A percentile compares a stretch with the other conserved stretches of the same genome.
Evolutionary conservation across 345 rosid species (phyloP).

Genomic region (Syzygium oleosum): DNA sequence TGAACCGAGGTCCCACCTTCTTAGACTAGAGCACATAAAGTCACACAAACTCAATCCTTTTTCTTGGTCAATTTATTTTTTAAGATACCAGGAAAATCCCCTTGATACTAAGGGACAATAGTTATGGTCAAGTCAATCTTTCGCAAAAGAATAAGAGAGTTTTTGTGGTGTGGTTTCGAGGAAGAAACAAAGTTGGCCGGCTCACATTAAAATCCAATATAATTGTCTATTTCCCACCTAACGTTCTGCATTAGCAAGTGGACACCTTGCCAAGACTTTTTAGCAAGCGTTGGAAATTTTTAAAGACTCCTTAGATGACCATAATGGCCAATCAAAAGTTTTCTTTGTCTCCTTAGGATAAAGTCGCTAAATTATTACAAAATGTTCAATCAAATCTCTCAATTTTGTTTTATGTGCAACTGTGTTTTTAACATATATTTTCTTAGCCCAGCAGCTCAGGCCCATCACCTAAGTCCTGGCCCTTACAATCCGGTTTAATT

Average conservation of each 20-base stretch:
- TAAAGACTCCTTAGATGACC: neutral
- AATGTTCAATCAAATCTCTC: neutral
- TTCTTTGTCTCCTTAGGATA: neutral
- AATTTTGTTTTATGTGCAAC: neutral
- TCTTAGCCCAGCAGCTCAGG: neutral
- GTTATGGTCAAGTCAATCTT: neutral
- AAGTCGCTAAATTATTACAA: neutral
- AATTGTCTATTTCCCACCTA: neutral
- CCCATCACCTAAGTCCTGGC: neutral
- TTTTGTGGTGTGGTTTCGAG: no score
- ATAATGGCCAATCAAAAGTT: neutral
- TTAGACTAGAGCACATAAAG: neutral
- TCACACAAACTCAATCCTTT: neutral
- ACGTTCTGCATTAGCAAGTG: neutral
- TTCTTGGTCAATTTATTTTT: neutral
- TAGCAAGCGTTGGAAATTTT: neutral
- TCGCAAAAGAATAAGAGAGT: no score
- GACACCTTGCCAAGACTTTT: neutral
- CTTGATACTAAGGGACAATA: neutral
- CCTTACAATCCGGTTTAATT: neutral
- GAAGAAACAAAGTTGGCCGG: neutral
- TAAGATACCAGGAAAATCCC: neutral
- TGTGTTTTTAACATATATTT: neutral
- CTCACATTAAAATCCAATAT: neutral
- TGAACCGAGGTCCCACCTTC: neutral